Percentiles rank a stretch among this genome's conserved stretches.
phyloP scores from a whole-genome alignment of 2,329 filamentous ascomycete genomes.

The Thelonectria olida region DNA sequence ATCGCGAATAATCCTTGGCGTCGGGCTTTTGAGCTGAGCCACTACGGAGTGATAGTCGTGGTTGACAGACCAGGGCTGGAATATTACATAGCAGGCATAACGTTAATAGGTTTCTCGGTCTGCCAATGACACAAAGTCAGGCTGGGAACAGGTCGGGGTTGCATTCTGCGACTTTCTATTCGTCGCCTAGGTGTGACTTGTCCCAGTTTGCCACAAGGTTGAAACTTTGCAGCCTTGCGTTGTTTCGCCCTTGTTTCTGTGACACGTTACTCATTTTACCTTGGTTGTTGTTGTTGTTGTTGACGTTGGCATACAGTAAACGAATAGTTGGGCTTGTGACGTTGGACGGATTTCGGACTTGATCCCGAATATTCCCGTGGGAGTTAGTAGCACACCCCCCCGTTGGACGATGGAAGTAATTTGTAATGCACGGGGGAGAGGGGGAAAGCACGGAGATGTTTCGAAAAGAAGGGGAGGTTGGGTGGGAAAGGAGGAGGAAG shows the following conservation, averaged over 20 bases:
- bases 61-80: background rate
- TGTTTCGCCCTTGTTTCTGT: background rate
- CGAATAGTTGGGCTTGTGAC: background rate
- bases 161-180: too few species aligned
- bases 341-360: background rate
- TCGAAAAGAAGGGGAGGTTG: slow-evolving; percentile 7
- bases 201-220: too few species aligned
- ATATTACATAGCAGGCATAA: too few species aligned
- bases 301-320: too few species aligned
- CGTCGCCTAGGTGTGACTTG: too few species aligned
- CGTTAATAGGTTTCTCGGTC: background rate
- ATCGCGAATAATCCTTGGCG: slow-evolving; percentile 1
- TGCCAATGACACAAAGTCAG: too few species aligned
- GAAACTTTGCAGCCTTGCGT: background rate
- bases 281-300: background rate
- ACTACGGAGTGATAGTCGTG: background rate
- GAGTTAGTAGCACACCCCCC: background rate
- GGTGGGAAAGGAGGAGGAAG: slow-evolving; percentile 1
- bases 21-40: slow-evolving; percentile 1
- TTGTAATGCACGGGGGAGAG: too few species aligned
- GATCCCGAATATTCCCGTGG: slow-evolving; percentile 15
- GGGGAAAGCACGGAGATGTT: slow-evolving; percentile 1
- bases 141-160: too few species aligned
- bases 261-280: background rate
- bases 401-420: background rate